Evolutionary conservation across 768 basidiomycete genomes (phyloP).

Genomic region (Saitozyma podzolica): DNA sequence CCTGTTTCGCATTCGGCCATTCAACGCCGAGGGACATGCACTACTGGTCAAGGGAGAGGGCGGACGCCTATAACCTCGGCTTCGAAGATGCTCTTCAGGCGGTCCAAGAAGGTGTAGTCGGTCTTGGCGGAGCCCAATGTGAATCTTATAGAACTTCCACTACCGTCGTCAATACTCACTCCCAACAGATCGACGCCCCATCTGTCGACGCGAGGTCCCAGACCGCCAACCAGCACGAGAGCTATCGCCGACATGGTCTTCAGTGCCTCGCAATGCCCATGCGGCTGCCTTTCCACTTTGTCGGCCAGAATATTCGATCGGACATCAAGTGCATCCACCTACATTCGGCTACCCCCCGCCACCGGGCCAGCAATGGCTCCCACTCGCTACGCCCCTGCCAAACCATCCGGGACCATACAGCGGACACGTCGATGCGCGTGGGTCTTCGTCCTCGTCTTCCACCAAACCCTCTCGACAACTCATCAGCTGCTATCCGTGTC

Average conservation of each 20-base stretch:
- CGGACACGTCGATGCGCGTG: too few relatives aligned
- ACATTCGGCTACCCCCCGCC: too few relatives aligned
- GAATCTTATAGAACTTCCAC: neutral
- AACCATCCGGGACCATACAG: too few relatives aligned
- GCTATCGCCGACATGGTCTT: neutral
- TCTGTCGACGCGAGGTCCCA: neutral
- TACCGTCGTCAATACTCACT: neutral
- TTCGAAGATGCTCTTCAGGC: constrained; percentile 23
- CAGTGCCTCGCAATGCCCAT: neutral
- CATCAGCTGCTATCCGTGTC: constrained; percentile 38
- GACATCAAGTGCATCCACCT: too few relatives aligned
- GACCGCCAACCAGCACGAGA: neutral
- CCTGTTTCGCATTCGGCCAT: constrained; percentile 16
- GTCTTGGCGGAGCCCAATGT: constrained; percentile 23
- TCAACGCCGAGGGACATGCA: constrained; percentile 9
- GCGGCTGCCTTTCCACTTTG: too few relatives aligned
- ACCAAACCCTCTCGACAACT: constrained; percentile 15
- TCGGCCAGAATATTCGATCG: neutral
- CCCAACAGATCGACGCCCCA: constrained; percentile 1
- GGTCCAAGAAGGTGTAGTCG: constrained; percentile 20
- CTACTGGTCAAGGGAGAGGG: constrained; percentile 10
- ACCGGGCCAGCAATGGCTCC: too few relatives aligned
- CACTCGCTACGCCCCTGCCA: too few relatives aligned
- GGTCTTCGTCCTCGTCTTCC: neutral
- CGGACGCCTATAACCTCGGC: constrained; percentile 17